phyloP scores from a whole-genome alignment of 2,329 filamentous ascomycete species.

The Geoglossum cookeanum region DNA sequence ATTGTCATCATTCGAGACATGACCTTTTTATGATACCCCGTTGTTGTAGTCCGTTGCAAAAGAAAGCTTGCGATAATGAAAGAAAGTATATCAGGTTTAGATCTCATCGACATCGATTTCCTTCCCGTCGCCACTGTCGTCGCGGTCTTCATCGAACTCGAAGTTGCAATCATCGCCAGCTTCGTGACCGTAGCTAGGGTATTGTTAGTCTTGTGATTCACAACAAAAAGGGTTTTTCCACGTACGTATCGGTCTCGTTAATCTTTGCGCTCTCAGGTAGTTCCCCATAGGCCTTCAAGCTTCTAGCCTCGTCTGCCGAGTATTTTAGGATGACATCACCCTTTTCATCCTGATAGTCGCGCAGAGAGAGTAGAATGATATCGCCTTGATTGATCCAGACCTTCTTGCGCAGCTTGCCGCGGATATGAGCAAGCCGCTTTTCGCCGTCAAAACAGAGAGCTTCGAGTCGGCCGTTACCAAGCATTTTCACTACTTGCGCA shows the following conservation, averaged over 20 bases:
- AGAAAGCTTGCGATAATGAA: background rate
- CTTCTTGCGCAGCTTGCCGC: conserved; percentile 97
- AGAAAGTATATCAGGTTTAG: conserved; percentile 26
- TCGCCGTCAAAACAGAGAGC: conserved; percentile 90
- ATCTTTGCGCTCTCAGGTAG: conserved; percentile 96
- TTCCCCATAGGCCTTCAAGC: conserved; percentile 92
- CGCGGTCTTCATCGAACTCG: conserved; percentile 25
- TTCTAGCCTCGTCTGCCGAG: conserved; percentile 84
- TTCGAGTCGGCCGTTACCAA: conserved; percentile 85
- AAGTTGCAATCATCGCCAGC: conserved; percentile 86
- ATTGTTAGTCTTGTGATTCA: background rate
- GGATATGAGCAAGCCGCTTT: conserved; percentile 67
- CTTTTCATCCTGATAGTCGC: conserved; percentile 89
- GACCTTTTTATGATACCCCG: background rate
- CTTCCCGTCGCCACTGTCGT: conserved; percentile 40
- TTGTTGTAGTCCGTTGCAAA: background rate
- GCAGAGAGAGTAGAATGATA: conserved; percentile 73
- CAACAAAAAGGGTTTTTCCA: background rate
- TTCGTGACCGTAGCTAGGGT: conserved; percentile 44
- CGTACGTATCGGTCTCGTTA: conserved; percentile 95
- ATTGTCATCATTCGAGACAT: background rate
- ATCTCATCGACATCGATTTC: conserved; percentile 95
- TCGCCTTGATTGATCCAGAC: conserved; percentile 99
- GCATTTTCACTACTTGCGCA: conserved; percentile 84
- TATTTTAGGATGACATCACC: conserved; percentile 91